phyloP scores from a whole-genome alignment of 768 basidiomycete genomes.

The Galerina marginata region DNA sequence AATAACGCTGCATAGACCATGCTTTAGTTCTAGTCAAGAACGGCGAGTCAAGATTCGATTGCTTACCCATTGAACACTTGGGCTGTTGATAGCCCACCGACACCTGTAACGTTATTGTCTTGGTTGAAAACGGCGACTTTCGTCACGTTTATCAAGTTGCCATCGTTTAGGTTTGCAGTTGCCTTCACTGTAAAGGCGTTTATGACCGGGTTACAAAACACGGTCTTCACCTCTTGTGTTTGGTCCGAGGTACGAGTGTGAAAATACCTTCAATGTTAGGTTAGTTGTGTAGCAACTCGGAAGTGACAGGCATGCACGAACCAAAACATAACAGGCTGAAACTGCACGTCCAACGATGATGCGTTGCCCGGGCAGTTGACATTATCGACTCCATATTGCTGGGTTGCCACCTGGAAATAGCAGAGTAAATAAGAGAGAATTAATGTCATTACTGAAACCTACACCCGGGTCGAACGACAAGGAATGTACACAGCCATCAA shows the following conservation, averaged over 20 bases:
- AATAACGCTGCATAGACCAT: slow-evolving; percentile 39
- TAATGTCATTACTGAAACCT: background rate
- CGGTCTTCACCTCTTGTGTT: slow-evolving; percentile 46
- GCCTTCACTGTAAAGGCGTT: slow-evolving; percentile 47
- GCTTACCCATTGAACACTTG: slow-evolving; percentile 64
- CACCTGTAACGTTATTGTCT: slow-evolving; percentile 57
- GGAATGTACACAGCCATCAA: slow-evolving; percentile 49
- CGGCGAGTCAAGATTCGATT: background rate
- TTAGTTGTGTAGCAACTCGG: background rate
- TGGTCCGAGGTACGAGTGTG: slow-evolving; percentile 33
- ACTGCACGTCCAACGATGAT: slow-evolving; percentile 33
- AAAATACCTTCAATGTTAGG: slow-evolving; percentile 41
- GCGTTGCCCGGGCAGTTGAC: slow-evolving; percentile 41
- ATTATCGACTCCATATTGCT: slow-evolving; percentile 55
- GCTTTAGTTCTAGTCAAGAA: background rate
- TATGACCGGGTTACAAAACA: slow-evolving; percentile 65
- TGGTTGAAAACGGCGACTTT: slow-evolving; percentile 30
- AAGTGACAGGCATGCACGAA: slow-evolving; percentile 29
- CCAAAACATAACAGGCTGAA: slow-evolving; percentile 74
- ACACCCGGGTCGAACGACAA: slow-evolving; percentile 45
- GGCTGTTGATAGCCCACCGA: slow-evolving; percentile 44
- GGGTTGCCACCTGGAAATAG: slow-evolving; percentile 34
- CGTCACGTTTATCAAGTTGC: slow-evolving; percentile 44
- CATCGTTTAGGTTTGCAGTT: slow-evolving; percentile 48
- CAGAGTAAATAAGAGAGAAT: background rate